phyloP scores from a whole-genome alignment of 768 basidiomycete genomes.

The Mycena maculata region DNA sequence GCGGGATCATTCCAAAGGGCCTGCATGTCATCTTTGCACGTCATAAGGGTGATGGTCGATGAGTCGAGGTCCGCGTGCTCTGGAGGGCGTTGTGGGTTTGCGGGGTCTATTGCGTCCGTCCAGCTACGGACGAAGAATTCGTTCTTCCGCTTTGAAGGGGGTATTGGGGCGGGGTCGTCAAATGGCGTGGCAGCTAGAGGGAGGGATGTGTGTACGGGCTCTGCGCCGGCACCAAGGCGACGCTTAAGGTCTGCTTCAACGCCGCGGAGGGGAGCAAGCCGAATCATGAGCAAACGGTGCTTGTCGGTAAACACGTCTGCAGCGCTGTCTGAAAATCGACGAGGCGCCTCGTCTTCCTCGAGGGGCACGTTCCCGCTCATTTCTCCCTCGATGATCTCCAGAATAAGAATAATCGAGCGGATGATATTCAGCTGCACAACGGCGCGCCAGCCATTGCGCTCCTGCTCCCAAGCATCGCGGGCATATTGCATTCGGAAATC shows the following conservation, averaged over 20 bases:
- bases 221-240: slow-evolving; percentile 63
- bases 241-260: slow-evolving; percentile 75
- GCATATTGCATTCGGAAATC: slow-evolving; percentile 82
- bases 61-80: slow-evolving; percentile 47
- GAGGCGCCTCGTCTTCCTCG: slow-evolving; percentile 50
- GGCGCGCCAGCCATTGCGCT: slow-evolving; percentile 79
- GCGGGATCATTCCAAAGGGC: slow-evolving; percentile 71
- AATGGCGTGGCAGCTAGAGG: slow-evolving; percentile 62
- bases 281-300: slow-evolving; percentile 65
- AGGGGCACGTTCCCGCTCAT: slow-evolving; percentile 52
- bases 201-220: slow-evolving; percentile 47
- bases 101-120: slow-evolving; percentile 55
- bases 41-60: slow-evolving; percentile 63
- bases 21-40: slow-evolving; percentile 72
- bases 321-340: slow-evolving; percentile 34
- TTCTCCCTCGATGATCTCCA: slow-evolving; percentile 69
- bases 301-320: slow-evolving; percentile 55
- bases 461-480: slow-evolving; percentile 69
- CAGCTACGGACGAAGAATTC: slow-evolving; percentile 70
- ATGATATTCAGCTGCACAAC: slow-evolving; percentile 87
- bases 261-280: slow-evolving; percentile 69
- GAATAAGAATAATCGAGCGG: slow-evolving; percentile 73
- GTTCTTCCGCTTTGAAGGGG: slow-evolving; percentile 41
- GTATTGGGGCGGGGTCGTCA: slow-evolving; percentile 46
- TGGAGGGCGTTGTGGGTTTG: not conserved